Evolutionary conservation across 305 asterid species (phyloP).

Genomic region (Fraxinus greggii): DNA sequence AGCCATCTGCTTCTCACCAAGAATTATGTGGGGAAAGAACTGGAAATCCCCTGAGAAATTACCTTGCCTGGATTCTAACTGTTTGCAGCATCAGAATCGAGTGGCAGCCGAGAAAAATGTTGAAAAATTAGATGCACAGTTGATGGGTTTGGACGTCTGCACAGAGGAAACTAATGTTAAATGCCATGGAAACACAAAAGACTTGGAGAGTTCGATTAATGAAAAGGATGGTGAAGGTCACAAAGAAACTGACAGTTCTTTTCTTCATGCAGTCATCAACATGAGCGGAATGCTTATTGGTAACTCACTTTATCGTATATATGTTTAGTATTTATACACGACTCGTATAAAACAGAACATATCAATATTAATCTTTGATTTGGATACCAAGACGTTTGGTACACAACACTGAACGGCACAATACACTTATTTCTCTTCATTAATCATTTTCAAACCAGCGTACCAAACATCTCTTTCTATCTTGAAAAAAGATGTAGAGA

Average conservation of each 20-base stretch:
- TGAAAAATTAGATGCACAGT: background rate
- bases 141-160: background rate
- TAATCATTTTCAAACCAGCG: background rate
- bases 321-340: background rate
- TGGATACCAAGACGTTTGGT: background rate
- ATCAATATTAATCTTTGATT: background rate
- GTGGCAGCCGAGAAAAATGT: slow-evolving; percentile 8
- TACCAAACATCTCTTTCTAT: background rate
- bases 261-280: slow-evolving; percentile 59
- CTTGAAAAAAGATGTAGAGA: background rate
- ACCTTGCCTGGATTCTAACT: background rate
- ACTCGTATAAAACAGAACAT: background rate
- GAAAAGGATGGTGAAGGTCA: slow-evolving; percentile 18
- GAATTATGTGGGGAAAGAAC: background rate
- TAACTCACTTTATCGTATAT: slow-evolving; percentile 14
- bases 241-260: slow-evolving; percentile 32
- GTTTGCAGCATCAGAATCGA: background rate
- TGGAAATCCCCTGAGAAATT: slow-evolving; percentile 22
- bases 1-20: background rate
- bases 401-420: background rate
- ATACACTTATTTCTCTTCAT: background rate
- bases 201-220: slow-evolving; percentile 42
- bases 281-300: slow-evolving; percentile 82
- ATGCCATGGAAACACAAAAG: slow-evolving; percentile 18
- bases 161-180: slow-evolving; percentile 17